These are phyloP conservation scores for Dalbergia cultrata DNA, from an alignment of 306 rosid genomes.

Conservation along the genomic window DNA sequence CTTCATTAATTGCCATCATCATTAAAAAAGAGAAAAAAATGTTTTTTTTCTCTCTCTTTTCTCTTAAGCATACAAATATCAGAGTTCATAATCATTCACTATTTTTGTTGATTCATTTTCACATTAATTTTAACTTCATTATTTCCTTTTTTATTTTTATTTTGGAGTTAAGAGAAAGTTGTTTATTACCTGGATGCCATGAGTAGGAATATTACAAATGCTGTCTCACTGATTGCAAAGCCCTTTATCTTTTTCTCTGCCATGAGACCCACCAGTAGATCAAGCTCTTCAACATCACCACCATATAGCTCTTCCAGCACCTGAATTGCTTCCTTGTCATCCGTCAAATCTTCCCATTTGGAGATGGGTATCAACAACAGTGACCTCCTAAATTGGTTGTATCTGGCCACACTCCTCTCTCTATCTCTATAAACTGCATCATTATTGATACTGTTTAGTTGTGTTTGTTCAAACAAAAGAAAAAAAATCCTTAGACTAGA, in stretches of 20 bases:
- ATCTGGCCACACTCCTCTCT: conserved; percentile 67
- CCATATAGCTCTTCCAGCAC: conserved; percentile 61
- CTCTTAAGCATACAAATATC: no score
- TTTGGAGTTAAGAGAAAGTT: no score
- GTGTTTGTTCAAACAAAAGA: no score
- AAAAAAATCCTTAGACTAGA: no score
- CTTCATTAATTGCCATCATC: no score
- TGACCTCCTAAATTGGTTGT: conserved; percentile 64
- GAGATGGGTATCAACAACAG: conserved; percentile 59
- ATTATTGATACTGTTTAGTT: neutral
- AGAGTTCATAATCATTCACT: no score
- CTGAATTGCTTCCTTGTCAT: conserved; percentile 59
- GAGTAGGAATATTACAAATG: conserved; percentile 59
- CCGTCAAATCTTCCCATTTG: conserved; percentile 69
- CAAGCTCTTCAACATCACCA: conserved; percentile 69
- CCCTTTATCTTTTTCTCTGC: conserved; percentile 76
- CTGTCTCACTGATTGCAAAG: conserved; percentile 72
- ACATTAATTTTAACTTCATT: neutral
- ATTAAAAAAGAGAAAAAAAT: no score
- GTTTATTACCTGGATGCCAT: conserved; percentile 67
- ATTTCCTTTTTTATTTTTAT: no score
- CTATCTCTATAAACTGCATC: conserved; percentile 72
- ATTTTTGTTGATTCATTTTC: no score
- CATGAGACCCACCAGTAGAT: conserved; percentile 67
- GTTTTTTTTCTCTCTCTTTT: no score